A percentile compares a stretch with the other conserved stretches of the same genome.
phyloP scores from a whole-genome alignment of 1,139 yeast genomes.

The Scheffersomyces quercinus region DNA sequence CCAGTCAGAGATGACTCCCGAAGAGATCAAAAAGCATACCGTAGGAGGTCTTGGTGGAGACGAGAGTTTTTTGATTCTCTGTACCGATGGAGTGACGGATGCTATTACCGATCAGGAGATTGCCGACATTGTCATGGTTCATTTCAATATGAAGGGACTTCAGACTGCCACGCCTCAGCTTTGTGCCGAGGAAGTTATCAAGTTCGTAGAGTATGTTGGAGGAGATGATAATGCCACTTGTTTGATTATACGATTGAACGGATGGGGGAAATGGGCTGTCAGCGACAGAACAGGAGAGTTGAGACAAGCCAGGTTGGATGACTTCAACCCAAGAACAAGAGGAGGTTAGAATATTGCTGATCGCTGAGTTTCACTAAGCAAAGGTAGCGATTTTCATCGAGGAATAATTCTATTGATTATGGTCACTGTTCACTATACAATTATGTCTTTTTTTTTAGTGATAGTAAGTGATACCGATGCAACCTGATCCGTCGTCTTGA shows the following conservation, averaged over 20 bases:
- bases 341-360: constrained; percentile 10
- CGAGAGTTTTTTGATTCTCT: constrained; percentile 75
- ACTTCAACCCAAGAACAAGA: constrained; percentile 41
- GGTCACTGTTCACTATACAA: not conserved
- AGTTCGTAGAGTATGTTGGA: constrained; percentile 82
- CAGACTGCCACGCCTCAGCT: constrained; percentile 77
- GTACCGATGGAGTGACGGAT: constrained; percentile 87
- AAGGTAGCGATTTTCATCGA: not conserved
- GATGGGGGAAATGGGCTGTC: constrained; percentile 94
- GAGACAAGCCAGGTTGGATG: constrained; percentile 72
- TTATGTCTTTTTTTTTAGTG: not conserved
- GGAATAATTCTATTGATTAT: not conserved
- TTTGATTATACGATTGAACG: constrained; percentile 71
- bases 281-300: constrained; percentile 78
- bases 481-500: no score
- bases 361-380: no score
- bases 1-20: constrained; percentile 31
- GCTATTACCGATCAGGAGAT: constrained; percentile 85
- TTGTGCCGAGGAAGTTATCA: constrained; percentile 82
- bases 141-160: constrained; percentile 67
- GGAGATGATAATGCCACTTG: constrained; percentile 96
- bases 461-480: no score
- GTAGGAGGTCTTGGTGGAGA: constrained; percentile 68
- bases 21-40: constrained; percentile 41
- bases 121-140: constrained; percentile 77